Evolutionary conservation across 345 rosid species (phyloP).

Genomic region (Crucihimalaya himalaica): DNA sequence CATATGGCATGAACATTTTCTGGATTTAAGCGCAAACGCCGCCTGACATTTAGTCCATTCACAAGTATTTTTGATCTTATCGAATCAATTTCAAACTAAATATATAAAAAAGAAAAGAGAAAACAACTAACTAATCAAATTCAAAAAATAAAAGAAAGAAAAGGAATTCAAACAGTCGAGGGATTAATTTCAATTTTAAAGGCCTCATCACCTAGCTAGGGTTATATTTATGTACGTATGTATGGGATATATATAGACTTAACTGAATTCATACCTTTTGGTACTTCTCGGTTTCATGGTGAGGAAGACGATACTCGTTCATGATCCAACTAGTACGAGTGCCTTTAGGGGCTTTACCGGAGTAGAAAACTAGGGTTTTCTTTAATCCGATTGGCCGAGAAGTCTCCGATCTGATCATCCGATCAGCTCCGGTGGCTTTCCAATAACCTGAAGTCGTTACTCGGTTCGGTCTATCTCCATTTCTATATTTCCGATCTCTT

Average conservation of each 20-base stretch:
- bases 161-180: conserved; percentile 20
- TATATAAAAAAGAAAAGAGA: background rate
- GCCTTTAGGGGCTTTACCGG: conserved; percentile 98
- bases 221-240: conserved; percentile 11
- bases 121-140: background rate
- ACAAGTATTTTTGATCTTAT: conserved; percentile 13
- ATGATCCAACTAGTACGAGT: conserved; percentile 97
- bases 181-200: conserved; percentile 6
- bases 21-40: conserved; percentile 31
- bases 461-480: conserved; percentile 95
- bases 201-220: conserved; percentile 36
- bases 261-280: conserved; percentile 63
- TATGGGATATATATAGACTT: background rate
- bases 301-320: conserved; percentile 99
- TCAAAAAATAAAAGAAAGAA: background rate
- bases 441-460: conserved; percentile 97
- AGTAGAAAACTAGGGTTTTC: conserved; percentile 99
- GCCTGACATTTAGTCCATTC: conserved; percentile 31
- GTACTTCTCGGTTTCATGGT: conserved; percentile 84
- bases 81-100: conserved; percentile 7
- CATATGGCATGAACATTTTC: conserved; percentile 40
- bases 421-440: conserved; percentile 99
- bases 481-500: conserved; percentile 87
- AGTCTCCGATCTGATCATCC: conserved; percentile 84
- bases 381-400: conserved; percentile 82